Percentiles rank a stretch among this genome's conserved stretches.
These are phyloP conservation scores for Elsinoe ampelina DNA, from an alignment of 2,329 filamentous ascomycete genomes.

Conservation along the genomic window DNA sequence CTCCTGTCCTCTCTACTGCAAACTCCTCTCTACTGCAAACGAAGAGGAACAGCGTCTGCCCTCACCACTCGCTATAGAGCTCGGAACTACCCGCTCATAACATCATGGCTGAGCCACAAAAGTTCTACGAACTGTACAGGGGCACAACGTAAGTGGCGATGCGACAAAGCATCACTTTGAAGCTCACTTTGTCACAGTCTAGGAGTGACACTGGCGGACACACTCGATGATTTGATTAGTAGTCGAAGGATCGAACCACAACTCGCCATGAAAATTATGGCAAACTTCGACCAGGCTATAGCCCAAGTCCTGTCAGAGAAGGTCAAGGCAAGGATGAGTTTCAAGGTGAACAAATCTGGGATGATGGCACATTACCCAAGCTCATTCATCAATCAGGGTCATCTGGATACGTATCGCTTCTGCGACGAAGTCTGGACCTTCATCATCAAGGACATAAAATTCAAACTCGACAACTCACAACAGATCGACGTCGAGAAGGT, in stretches of 20 bases:
- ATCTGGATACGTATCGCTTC: constrained; percentile 96
- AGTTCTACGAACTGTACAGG: constrained; percentile 91
- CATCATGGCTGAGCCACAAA: constrained; percentile 38
- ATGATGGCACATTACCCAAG: neutral
- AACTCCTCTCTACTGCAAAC: no score
- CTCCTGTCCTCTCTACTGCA: no score
- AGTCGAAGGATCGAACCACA: constrained; percentile 93
- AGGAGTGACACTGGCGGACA: constrained; percentile 86
- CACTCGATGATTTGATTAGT: constrained; percentile 92
- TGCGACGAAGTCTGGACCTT: constrained; percentile 97
- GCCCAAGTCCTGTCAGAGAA: constrained; percentile 85
- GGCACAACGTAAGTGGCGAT: constrained; percentile 72
- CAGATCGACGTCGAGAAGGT: constrained; percentile 78
- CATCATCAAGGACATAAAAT: constrained; percentile 96
- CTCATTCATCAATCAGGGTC: constrained; percentile 52
- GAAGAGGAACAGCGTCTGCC: neutral
- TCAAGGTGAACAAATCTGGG: constrained; percentile 61
- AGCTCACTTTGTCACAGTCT: constrained; percentile 37
- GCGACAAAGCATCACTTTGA: neutral
- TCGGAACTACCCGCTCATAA: constrained; percentile 15
- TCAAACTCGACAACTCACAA: constrained; percentile 79
- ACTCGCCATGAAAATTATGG: constrained; percentile 95
- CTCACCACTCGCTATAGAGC: neutral
- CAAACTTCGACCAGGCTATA: constrained; percentile 89
- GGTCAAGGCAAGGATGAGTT: constrained; percentile 81